Base-by-base conservation (phyloP, 163 green algal genomes). In the Chloromonas sp. region DNA sequence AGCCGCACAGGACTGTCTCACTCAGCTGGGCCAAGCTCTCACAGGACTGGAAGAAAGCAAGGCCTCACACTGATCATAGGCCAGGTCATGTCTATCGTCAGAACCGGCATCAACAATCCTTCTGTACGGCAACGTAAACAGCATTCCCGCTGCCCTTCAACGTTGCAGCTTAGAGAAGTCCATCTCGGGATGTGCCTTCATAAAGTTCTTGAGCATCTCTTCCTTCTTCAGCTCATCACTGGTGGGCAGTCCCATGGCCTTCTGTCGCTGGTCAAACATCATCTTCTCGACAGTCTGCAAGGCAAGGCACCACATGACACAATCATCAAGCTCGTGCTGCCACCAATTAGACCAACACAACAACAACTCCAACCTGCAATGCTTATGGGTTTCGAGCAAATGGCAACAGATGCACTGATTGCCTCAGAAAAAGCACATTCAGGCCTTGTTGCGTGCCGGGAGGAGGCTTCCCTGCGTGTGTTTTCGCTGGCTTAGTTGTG, bases 251-350 rank as follows among this genome's bases (percentile, higher is more conserved):
- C 96, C 96, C 92, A 98, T 87, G 0, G 92, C 91, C 88, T 98
- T 98, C 89, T 98, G 96, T 36, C 94, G 91, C 89, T 98, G 95
- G 89, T 98, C 96, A 88, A 95, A 98, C 95, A 98, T 98, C 94
- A 97, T 98, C 89, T 97, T 98, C 90, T 98, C 94, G 70, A 98
- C 94, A 1, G 94, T 97, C 80, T 92, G 87, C 36, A 2, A 58
- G 2, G 2, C 5, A 11, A 79, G 74, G 11, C 74, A 79, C 13
- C 36, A 36, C 61, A 58, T 36, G 3, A 61, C 36, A 62, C 57
- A 70, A n/a, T 5, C n/a, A 61, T 36, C 11, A 14, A 82, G 78
- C 74, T 60, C 14, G 13, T 36, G 36, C 36, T 36, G 36, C 36
- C 36, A 36, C 36, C 36, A 36, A 36, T 36, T 36, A 36, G 36